Base-by-base conservation (phyloP, 2,329 filamentous ascomycete genomes). In the Colletotrichum paranaense region DNA sequence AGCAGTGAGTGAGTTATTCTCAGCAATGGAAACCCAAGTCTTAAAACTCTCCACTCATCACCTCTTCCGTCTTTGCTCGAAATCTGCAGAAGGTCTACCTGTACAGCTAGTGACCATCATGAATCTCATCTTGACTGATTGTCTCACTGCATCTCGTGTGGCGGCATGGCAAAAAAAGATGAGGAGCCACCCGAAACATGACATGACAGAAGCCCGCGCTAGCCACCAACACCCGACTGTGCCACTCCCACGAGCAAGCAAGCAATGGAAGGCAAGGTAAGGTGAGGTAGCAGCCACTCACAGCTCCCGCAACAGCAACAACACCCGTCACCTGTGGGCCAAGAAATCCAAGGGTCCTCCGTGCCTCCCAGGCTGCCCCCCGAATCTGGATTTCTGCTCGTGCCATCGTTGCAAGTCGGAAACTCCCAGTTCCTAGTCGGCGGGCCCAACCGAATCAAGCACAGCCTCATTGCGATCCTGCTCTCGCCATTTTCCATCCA, bases 191-290 rank as follows among this genome's bases (percentile, higher is more conserved):
- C 42, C 59, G 67, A 73, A 73, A 66, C 71, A 73, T 66, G 35
- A 66, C 67, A 73, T 73, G 71, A 71, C 71, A 73, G 70, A 73
- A 73, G 57, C 67, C 46, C 8, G 59, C 70, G 55, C 70, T 53
- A 73, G 69, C 52, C n/a, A n/a, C 19, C 11, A 28, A 9, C 46
- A 24, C 68, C 53, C 38, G 26, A 26, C 14, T 4, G 26, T 26
- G 26, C 30, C 8, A 32, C 46, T 19, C 62, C 53, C 38, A 26
- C 8, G 49, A 26, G 58, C 24, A 24, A 12, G 24, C 52, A 52
- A n/a, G 30, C 30, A 30, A 11, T 12, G 32, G 11, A 35, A 35
- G 32, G 32, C 9, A 35, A 35, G 30, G 30, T 32, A 9, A 32
- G 30, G 30, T n/a, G 42, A 8, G 19, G 22, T 28, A 28, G 60